Conservation (phyloP, 495 filamentous ascomycete species). For the Pseudoneurospora amorphoporcata region DNA sequence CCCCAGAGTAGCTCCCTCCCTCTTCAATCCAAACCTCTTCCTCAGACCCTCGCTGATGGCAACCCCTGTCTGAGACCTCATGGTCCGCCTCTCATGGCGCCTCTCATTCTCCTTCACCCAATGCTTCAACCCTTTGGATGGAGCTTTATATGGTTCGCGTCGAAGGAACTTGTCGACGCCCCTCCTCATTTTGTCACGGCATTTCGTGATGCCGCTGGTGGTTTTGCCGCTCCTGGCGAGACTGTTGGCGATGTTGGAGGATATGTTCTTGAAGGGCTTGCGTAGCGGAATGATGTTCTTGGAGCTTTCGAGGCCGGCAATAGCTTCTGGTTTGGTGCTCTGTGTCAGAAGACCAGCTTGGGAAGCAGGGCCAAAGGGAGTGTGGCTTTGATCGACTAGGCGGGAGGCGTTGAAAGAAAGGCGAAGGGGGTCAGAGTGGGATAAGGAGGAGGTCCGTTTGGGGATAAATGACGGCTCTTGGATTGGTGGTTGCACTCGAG, state of each 20-base stretch:
- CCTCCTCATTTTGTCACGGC: neutral
- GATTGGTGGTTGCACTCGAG: neutral
- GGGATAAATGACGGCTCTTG: constrained; percentile 15
- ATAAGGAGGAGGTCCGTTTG: constrained; percentile 3
- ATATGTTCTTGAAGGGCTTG: neutral
- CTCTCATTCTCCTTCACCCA: neutral
- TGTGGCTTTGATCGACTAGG: neutral
- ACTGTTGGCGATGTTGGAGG: neutral
- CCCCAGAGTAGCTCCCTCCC: neutral
- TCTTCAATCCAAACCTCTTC: neutral
- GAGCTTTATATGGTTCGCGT: neutral
- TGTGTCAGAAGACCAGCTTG: neutral
- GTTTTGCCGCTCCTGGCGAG: neutral
- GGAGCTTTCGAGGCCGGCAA: neutral
- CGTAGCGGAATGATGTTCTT: neutral
- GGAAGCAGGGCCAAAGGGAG: neutral
- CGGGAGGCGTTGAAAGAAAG: constrained; percentile 17
- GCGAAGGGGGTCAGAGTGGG: constrained; percentile 16
- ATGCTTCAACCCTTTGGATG: neutral
- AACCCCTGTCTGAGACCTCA: neutral
- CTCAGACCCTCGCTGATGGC: neutral
- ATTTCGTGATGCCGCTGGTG: neutral
- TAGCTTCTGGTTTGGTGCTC: neutral
- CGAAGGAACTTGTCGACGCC: neutral
- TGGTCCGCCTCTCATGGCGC: neutral